Percentiles rank a stretch among this genome's conserved stretches.
Evolutionary conservation across 441 rosid species (phyloP).

Genomic region (Mallotus repandus): DNA sequence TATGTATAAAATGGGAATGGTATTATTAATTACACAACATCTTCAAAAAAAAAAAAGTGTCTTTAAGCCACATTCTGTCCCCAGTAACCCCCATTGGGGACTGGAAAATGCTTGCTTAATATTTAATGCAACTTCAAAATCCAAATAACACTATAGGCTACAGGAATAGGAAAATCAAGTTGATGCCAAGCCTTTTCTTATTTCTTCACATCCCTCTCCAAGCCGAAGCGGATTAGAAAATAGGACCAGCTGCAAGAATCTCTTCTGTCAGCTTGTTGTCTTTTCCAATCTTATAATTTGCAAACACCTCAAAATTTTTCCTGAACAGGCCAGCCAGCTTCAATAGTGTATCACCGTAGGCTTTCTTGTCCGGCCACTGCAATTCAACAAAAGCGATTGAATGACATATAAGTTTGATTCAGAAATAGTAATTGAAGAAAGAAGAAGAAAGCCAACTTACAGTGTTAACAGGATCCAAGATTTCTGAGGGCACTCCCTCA

Average conservation of each 20-base stretch:
- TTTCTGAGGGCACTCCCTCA: constrained; percentile 84
- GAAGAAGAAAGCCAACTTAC: constrained; percentile 38
- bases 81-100: background rate
- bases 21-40: no score
- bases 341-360: constrained; percentile 46
- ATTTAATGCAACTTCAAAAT: background rate
- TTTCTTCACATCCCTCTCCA: background rate
- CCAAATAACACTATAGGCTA: background rate
- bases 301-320: constrained; percentile 44
- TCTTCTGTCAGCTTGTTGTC: constrained; percentile 42
- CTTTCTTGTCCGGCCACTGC: constrained; percentile 60
- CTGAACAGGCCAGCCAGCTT: constrained; percentile 54
- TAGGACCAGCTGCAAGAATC: constrained; percentile 49
- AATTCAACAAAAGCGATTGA: constrained; percentile 29
- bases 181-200: background rate
- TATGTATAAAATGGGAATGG: no score
- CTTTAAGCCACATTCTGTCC: no score
- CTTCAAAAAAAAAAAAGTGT: no score
- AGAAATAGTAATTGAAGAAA: background rate
- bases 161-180: background rate
- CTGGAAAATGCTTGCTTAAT: background rate
- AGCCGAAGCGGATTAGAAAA: constrained; percentile 16
- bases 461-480: constrained; percentile 73
- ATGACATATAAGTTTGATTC: no score
- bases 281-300: constrained; percentile 44